Percentiles rank a stretch among this genome's conserved stretches.
Evolutionary conservation across 2,329 filamentous ascomycete species (phyloP).

Genomic region (Sarocladiaceae sp.): DNA sequence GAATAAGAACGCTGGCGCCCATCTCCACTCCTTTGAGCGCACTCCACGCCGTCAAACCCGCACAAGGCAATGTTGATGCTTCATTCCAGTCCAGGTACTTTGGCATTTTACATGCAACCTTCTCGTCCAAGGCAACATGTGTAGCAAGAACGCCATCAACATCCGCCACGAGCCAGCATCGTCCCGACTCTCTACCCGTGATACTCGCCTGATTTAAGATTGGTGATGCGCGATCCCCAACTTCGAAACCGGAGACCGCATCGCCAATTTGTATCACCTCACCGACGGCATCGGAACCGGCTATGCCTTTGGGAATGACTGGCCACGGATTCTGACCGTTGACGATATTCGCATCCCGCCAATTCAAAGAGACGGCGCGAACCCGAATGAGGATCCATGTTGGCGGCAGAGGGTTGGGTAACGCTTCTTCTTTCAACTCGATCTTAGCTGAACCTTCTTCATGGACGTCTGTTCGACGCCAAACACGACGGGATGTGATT

Average conservation of each 20-base stretch:
- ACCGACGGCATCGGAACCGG: conserved; percentile 34
- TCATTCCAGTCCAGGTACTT: conserved; percentile 28
- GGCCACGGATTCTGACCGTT: conserved; percentile 35
- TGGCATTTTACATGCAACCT: conserved; percentile 28
- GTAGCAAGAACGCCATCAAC: conserved; percentile 36
- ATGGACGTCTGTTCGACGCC: conserved; percentile 22
- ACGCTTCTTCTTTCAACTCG: conserved; percentile 25
- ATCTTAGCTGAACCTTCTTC: conserved; percentile 24
- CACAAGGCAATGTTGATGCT: conserved; percentile 33
- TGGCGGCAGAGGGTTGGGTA: conserved; percentile 23
- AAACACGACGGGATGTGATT: conserved; percentile 15
- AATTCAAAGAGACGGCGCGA: conserved; percentile 27
- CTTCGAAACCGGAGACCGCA: conserved; percentile 21
- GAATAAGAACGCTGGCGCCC: conserved; percentile 35
- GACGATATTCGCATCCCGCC: conserved; percentile 28
- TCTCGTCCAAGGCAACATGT: conserved; percentile 34
- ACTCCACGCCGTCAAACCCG: conserved; percentile 38
- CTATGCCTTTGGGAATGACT: conserved; percentile 25
- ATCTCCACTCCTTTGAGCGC: conserved; percentile 31
- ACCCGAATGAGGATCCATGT: conserved; percentile 25
- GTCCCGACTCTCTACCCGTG: conserved; percentile 26
- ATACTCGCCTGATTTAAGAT: conserved; percentile 33
- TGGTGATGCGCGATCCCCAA: conserved; percentile 31
- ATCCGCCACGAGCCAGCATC: conserved; percentile 37
- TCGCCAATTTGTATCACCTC: conserved; percentile 32